Evolutionary conservation across 2,329 filamentous ascomycete genomes (phyloP).

Genomic region (Colletotrichum lupini): DNA sequence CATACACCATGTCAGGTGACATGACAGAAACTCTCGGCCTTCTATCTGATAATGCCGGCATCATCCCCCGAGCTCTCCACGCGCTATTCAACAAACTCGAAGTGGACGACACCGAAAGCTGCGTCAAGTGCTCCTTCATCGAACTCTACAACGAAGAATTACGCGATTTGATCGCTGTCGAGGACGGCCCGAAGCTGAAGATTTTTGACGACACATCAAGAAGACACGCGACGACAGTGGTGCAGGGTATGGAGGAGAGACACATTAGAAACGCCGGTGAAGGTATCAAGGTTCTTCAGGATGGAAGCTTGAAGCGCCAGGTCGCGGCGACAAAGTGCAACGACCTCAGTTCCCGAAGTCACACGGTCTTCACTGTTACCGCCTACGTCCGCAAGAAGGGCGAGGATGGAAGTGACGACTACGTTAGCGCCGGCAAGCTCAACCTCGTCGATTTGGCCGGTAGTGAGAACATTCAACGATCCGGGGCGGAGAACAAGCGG

Average conservation of each 20-base stretch:
- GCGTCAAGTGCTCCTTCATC: slow-evolving; percentile 98
- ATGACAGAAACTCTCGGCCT: slow-evolving; percentile 90
- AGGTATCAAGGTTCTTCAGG: slow-evolving; percentile 88
- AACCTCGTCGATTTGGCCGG: slow-evolving; percentile 97
- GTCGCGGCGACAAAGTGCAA: slow-evolving; percentile 99
- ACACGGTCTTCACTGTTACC: slow-evolving; percentile 97
- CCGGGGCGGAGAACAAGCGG: slow-evolving; percentile 97
- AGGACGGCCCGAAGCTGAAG: slow-evolving; percentile 89
- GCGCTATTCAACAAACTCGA: slow-evolving; percentile 89
- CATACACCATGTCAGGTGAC: slow-evolving; percentile 99
- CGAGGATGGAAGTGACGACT: slow-evolving; percentile 90
- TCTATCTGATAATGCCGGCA: slow-evolving; percentile 90
- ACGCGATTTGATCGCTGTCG: slow-evolving; percentile 84
- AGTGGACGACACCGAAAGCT: slow-evolving; percentile 80
- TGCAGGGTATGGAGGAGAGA: slow-evolving; percentile 98
- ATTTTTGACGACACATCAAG: slow-evolving; percentile 93
- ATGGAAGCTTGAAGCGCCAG: slow-evolving; percentile 92
- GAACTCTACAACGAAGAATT: slow-evolving; percentile 98
- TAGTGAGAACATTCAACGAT: slow-evolving; percentile 97
- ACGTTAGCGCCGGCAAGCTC: slow-evolving; percentile 89
- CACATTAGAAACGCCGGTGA: slow-evolving; percentile 87
- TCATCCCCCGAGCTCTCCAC: slow-evolving; percentile 91
- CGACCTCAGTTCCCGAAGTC: slow-evolving; percentile 94
- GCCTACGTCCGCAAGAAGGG: slow-evolving; percentile 85
- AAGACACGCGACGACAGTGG: slow-evolving; percentile 85